A percentile compares a stretch with the other conserved stretches of the same genome.
These are phyloP conservation scores for Eragrostis curvula DNA, from an alignment of 176 grass and related monocot genomes.

Conservation along the genomic window DNA sequence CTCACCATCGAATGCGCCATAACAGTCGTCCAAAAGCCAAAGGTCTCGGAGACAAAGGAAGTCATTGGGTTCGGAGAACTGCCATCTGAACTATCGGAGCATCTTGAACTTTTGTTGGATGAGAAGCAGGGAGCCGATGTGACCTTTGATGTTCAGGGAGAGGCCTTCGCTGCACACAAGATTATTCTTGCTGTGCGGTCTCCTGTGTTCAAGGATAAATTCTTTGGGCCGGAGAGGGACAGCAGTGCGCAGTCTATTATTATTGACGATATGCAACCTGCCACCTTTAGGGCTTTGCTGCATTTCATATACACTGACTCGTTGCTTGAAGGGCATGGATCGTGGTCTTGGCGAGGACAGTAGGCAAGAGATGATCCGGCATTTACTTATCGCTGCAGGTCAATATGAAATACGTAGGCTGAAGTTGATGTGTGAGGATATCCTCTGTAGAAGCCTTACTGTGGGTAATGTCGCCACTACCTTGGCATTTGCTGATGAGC, in stretches of 20 bases:
- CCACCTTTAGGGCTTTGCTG: not conserved
- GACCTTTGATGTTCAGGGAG: not conserved
- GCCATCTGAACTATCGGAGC: not conserved
- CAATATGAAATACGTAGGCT: not conserved
- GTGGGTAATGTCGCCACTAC: not conserved
- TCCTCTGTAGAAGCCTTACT: not conserved
- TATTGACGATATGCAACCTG: not conserved
- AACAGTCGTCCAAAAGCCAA: not conserved
- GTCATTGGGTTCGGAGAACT: not conserved
- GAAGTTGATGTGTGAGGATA: not conserved
- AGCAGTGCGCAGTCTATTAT: not conserved
- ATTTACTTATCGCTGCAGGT: not conserved
- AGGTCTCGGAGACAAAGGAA: too few species aligned
- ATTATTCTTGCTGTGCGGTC: slow-evolving; percentile 2
- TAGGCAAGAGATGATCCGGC: not conserved
- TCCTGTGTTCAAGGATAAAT: slow-evolving; percentile 7
- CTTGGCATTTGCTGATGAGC: slow-evolving; percentile 2
- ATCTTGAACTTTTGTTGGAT: not conserved
- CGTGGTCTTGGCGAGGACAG: not conserved
- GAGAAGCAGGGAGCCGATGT: not conserved
- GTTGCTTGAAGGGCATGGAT: not conserved
- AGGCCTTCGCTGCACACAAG: not conserved
- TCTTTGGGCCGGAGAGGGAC: not conserved
- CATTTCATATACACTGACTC: not conserved
- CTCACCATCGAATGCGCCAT: not conserved